A percentile compares a stretch with the other conserved stretches of the same genome.
Conservation (phyloP, 768 basidiomycete genomes). For the Lyophyllum shimeji region DNA sequence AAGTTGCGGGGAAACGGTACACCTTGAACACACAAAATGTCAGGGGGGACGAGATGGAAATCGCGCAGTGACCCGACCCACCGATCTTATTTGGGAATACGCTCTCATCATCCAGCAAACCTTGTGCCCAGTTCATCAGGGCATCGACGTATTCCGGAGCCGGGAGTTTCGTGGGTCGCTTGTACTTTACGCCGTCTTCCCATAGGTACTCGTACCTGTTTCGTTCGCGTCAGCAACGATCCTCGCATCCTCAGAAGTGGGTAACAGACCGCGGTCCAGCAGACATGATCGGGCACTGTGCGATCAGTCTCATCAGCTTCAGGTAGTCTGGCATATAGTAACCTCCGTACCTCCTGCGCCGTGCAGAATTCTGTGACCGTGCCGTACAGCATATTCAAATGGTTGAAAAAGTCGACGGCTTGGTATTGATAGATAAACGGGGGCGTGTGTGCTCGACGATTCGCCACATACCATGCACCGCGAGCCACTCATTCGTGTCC, state of each 20-base stretch:
- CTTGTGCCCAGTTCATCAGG: constrained; percentile 98
- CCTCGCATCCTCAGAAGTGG: background rate
- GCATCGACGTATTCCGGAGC: constrained; percentile 97
- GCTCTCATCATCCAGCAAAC: constrained; percentile 85
- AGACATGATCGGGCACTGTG: constrained; percentile 93
- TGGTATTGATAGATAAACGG: constrained; percentile 2
- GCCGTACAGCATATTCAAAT: constrained; percentile 98
- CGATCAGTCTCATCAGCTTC: constrained; percentile 1
- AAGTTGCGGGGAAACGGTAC: constrained; percentile 91
- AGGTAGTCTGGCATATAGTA: background rate
- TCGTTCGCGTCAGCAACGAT: background rate
- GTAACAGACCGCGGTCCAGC: constrained; percentile 81
- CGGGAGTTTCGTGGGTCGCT: constrained; percentile 88
- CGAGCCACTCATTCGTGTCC: constrained; percentile 98
- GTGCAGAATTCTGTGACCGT: constrained; percentile 99
- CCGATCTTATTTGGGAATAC: constrained; percentile 97
- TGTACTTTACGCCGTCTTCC: constrained; percentile 89
- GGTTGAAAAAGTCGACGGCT: constrained; percentile 99
- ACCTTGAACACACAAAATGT: constrained; percentile 43
- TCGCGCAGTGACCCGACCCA: constrained; percentile 24
- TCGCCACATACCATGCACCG: constrained; percentile 82
- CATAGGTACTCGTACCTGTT: constrained; percentile 90
- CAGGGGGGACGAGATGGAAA: background rate
- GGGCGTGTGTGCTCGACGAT: background rate
- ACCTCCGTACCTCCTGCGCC: constrained; percentile 70